phyloP scores from a whole-genome alignment of 805 yeast species.

The Metschnikowia drakensbergensis region DNA sequence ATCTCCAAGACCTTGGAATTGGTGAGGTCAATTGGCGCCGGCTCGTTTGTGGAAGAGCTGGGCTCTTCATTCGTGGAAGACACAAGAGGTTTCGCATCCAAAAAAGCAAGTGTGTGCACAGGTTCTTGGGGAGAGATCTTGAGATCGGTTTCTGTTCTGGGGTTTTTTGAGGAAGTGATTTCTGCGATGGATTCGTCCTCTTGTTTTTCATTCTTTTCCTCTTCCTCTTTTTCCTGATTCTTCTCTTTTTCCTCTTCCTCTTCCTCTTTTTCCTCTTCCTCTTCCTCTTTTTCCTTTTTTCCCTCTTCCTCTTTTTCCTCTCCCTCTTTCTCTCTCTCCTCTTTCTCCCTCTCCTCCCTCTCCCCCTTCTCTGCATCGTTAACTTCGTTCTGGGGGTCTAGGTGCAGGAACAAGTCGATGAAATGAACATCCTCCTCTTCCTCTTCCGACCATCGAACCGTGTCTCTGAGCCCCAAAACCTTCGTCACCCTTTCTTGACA shows the following conservation, averaged over 20 bases:
- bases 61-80: too few relatives aligned
- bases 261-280: too few relatives aligned
- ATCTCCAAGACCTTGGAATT: conserved; percentile 58
- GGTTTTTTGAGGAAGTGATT: too few relatives aligned
- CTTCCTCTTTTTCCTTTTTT: neutral
- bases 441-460: conserved; percentile 27
- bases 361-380: neutral
- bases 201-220: too few relatives aligned
- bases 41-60: neutral
- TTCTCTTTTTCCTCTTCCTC: too few relatives aligned
- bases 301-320: neutral
- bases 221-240: too few relatives aligned
- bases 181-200: too few relatives aligned
- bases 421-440: conserved; percentile 10
- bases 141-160: too few relatives aligned
- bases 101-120: too few relatives aligned
- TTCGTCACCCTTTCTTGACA: conserved; percentile 9
- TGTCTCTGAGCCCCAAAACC: conserved; percentile 12
- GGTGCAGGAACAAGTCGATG: conserved; percentile 2
- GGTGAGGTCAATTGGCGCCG: conserved; percentile 52
- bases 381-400: conserved; percentile 1
- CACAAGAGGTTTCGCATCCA: too few relatives aligned
- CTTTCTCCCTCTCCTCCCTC: neutral
- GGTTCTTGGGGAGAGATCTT: too few relatives aligned
- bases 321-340: neutral